phyloP scores from a whole-genome alignment of 176 grass and related monocot species.

The Carex myosuroides region DNA sequence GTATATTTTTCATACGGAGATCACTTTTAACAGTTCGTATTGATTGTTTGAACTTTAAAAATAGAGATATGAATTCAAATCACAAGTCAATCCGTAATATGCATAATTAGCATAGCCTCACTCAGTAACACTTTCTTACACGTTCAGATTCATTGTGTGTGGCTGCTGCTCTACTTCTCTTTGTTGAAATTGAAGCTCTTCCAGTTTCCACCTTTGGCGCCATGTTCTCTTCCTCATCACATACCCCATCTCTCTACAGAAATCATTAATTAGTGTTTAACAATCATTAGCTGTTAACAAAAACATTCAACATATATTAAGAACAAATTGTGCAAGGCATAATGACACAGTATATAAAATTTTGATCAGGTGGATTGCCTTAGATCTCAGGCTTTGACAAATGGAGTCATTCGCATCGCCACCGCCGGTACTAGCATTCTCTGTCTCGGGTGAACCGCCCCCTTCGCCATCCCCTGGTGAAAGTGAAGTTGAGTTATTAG shows the following conservation, averaged over 20 bases:
- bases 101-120: too few species aligned
- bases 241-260: slow-evolving; percentile 47
- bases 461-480: slow-evolving; percentile 27
- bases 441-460: slow-evolving; percentile 56
- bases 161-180: slow-evolving; percentile 63
- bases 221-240: slow-evolving; percentile 45
- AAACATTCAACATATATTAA: not conserved
- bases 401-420: slow-evolving; percentile 44
- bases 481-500: slow-evolving; percentile 55
- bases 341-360: not conserved
- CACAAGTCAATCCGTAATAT: too few species aligned
- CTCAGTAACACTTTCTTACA: slow-evolving; percentile 42
- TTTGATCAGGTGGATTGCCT: slow-evolving; percentile 30
- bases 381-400: slow-evolving; percentile 49
- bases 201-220: slow-evolving; percentile 23
- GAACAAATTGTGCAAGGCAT: not conserved
- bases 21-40: too few species aligned
- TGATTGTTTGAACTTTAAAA: too few species aligned
- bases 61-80: too few species aligned
- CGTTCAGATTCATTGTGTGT: slow-evolving; percentile 94
- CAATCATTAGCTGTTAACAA: not conserved
- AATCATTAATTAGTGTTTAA: not conserved
- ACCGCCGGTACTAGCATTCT: slow-evolving; percentile 54
- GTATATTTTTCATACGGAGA: too few species aligned
- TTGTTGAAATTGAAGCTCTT: slow-evolving; percentile 50